A percentile compares a stretch with the other conserved stretches of the same genome.
These are phyloP conservation scores for Sclerotinia minor DNA, from an alignment of 2,329 filamentous ascomycete genomes.

Conservation along the genomic window DNA sequence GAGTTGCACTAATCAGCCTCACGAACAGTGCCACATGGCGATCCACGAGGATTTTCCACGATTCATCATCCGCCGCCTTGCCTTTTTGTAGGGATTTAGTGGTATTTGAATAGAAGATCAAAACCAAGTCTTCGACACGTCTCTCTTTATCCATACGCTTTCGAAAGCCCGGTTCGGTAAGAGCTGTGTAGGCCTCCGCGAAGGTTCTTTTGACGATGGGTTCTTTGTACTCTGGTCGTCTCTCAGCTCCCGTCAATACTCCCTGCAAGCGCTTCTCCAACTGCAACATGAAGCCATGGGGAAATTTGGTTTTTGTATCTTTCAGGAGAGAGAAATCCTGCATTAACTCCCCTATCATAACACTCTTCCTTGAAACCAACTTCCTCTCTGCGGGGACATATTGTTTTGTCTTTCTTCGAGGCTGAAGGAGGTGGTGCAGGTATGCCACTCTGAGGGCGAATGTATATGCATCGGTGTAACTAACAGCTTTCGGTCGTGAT, in stretches of 20 bases:
- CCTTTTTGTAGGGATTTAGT: conserved; percentile 86
- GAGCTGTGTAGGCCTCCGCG: conserved; percentile 88
- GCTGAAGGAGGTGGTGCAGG: conserved; percentile 89
- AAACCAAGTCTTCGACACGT: conserved; percentile 84
- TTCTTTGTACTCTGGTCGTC: conserved; percentile 85
- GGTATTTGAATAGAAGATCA: conserved; percentile 95
- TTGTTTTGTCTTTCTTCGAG: conserved; percentile 84
- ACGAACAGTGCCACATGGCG: conserved; percentile 94
- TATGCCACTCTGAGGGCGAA: conserved; percentile 90
- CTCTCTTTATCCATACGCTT: conserved; percentile 93
- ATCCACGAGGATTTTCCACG: conserved; percentile 89
- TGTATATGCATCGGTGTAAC: conserved; percentile 81
- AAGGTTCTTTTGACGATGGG: conserved; percentile 90
- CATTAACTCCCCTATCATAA: conserved; percentile 78
- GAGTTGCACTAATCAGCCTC: conserved; percentile 74
- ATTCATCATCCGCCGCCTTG: conserved; percentile 75
- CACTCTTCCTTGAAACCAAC: conserved; percentile 60
- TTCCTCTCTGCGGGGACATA: conserved; percentile 63
- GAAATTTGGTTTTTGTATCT: conserved; percentile 69
- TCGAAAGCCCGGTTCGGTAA: conserved; percentile 84
- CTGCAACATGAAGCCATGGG: conserved; percentile 68
- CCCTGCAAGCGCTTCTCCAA: conserved; percentile 51
- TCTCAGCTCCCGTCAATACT: conserved; percentile 73
- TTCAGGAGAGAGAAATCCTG: conserved; percentile 74
- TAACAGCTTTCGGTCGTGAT: conserved; percentile 51